A percentile compares a stretch with the other conserved stretches of the same genome.
phyloP scores from a whole-genome alignment of 306 rosid genomes.

The Medicago lupulina region DNA sequence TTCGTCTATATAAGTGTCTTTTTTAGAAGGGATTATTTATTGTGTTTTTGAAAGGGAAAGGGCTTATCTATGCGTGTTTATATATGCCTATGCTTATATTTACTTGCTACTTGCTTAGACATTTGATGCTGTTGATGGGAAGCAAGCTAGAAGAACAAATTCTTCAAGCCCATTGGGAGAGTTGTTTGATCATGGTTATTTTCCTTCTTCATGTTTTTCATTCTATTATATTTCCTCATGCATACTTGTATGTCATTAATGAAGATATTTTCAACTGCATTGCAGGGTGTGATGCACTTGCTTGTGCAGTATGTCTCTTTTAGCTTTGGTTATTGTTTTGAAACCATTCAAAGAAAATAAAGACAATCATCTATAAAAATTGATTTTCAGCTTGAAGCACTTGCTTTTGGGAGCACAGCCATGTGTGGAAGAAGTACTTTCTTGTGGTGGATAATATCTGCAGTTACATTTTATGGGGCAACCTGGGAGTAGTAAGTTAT shows the following conservation, averaged over 20 bases:
- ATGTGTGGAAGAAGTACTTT: slow-evolving; percentile 87
- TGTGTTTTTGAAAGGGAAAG: not conserved
- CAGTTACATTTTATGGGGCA: slow-evolving; percentile 88
- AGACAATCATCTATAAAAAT: slow-evolving; percentile 38
- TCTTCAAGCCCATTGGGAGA: slow-evolving; percentile 98
- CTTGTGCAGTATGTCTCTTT: slow-evolving; percentile 79
- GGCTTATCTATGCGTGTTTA: not conserved
- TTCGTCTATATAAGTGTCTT: not conserved
- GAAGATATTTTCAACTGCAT: slow-evolving; percentile 45
- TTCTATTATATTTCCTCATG: slow-evolving; percentile 14
- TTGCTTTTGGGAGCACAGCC: slow-evolving; percentile 95
- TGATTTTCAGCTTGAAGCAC: slow-evolving; percentile 71
- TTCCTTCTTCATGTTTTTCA: slow-evolving; percentile 27
- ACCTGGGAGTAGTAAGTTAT: slow-evolving; percentile 97
- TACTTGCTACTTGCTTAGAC: slow-evolving; percentile 55
- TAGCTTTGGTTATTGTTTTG: slow-evolving; percentile 33
- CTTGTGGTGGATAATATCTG: slow-evolving; percentile 97
- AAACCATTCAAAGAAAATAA: slow-evolving; percentile 39
- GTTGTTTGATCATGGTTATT: slow-evolving; percentile 93
- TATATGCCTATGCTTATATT: not conserved
- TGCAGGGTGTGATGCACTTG: slow-evolving; percentile 99
- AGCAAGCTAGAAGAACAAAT: slow-evolving; percentile 96
- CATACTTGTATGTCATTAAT: slow-evolving; percentile 37
- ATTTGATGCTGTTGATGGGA: slow-evolving; percentile 99
- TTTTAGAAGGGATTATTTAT: not conserved